Conservation (phyloP, 2,329 filamentous ascomycete genomes). For the Pleomassaria siparia region DNA sequence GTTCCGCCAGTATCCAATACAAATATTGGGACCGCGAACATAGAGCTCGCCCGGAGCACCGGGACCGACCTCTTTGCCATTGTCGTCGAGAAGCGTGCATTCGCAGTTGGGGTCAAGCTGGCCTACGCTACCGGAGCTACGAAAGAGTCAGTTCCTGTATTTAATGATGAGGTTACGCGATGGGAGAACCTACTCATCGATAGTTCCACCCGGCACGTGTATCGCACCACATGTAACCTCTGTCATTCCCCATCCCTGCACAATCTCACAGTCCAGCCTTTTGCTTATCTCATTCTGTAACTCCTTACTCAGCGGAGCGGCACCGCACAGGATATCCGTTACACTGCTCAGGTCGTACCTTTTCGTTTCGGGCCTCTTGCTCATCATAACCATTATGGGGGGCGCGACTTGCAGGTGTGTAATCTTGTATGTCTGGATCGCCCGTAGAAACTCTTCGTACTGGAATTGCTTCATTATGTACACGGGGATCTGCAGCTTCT, state of each 20-base stretch:
- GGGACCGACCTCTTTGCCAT: conserved; percentile 43
- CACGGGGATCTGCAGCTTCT: conserved; percentile 49
- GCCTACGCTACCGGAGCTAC: conserved; percentile 43
- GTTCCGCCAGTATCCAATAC: conserved; percentile 47
- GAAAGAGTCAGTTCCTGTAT: not conserved
- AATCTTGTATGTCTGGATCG: conserved; percentile 41
- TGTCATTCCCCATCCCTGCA: conserved; percentile 48
- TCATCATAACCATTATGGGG: conserved; percentile 48
- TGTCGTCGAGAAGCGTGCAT: conserved; percentile 46
- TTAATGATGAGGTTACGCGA: not conserved
- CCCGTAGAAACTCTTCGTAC: conserved; percentile 43
- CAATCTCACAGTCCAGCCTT: conserved; percentile 38
- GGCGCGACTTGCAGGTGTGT: conserved; percentile 46
- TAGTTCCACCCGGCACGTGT: conserved; percentile 36
- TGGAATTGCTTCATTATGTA: conserved; percentile 48
- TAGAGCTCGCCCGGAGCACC: conserved; percentile 44
- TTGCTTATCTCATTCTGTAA: conserved; percentile 44
- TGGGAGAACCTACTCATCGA: conserved; percentile 32
- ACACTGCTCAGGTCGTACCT: conserved; percentile 46
- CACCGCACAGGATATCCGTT: conserved; percentile 45
- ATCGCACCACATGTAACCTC: conserved; percentile 47
- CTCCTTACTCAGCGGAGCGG: conserved; percentile 46
- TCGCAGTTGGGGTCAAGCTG: conserved; percentile 44
- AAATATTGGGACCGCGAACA: conserved; percentile 45
- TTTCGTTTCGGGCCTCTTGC: conserved; percentile 45